Evolutionary conservation across 352 stramenopile genomes (phyloP), one percentile per base, ranked within the genome.

Genomic region (Elongisporangium prolatum): DNA sequence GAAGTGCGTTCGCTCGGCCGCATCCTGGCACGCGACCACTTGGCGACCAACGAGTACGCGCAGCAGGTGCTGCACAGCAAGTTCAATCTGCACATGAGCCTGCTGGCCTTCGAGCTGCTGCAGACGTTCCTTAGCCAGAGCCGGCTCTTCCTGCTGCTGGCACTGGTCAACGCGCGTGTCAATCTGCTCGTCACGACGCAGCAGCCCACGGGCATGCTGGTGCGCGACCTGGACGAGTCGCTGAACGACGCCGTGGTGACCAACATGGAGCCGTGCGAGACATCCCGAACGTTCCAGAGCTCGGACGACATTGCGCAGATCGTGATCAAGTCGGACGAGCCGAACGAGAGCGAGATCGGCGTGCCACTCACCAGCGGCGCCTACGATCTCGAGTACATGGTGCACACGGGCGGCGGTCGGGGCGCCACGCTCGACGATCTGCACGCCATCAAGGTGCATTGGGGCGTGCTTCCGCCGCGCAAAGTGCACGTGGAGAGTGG

Each of bases 101-200:
- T 94, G 71, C 70, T 94, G 11, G 88, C 83, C 11, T 94, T 94
- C 51, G 77, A 94, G 68, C 67, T 94, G 56, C 75, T 94, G 16
- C 84, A 91, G 59, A 73, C 73, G 48, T 92, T 94, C 57, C 66
- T 94, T 55, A 86, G 80, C 51, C 78, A 93, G 38, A 75, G 85
- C 58, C 71, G 84, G 56, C 80, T 92, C 38, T 94, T 94, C 37
- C 38, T 92, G 24, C 52, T 92, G 52, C 68, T 94, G 2, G 64
- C 79, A 14, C 88, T 94, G 28, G 70, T 94, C 17, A 94, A 94
- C 57, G 80, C 86, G 60, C 83, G 85, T 17, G 74, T 92, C 21
- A 84, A 89, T 51, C 57, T 94, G 18, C 68, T 89, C 13, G 83
- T 94, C 38, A 86, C 75, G 21, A 71, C 72, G 4, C 86, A 91